Evolutionary conservation across 2,329 filamentous ascomycete genomes (phyloP), one percentile per base, ranked within the genome.

Genomic region (Teratosphaeria pseudoeucalypti): DNA sequence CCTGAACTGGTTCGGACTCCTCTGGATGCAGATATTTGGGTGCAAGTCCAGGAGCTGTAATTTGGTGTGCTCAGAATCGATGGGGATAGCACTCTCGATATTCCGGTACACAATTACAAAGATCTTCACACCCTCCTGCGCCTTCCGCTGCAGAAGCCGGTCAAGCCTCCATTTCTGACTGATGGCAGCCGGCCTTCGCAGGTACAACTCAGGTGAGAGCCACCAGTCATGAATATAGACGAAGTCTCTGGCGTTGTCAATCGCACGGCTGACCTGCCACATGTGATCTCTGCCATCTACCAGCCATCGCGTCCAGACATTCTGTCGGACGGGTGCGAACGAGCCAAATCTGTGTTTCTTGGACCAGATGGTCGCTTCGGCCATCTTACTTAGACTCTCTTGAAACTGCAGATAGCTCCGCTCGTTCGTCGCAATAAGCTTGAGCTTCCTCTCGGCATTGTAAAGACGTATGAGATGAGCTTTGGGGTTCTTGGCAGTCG

Each of bases 201-300:
- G 87, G 76, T 99, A 99, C 53, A 99, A 78, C 74, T 99, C 92
- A 0, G 94, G 94, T 67, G 90, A 96, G 49, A 99, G 77, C 94
- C 94, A 99, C 94, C 94, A 99, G 74, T 97, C 94, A 72, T 99
- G 94, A 63, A 99, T 97, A 74, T 97, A 97, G 67, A 99, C 92
- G 62, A 97, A 92, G 76, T 97, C 94, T 68, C 90, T 90, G 9
- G 94, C 94, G 85, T 96, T 96, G 71, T 90, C 94, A 68, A 99
- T 95, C 12, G 94, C 94, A 64, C 92, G 85, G 11, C 92, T 97
- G 7, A 97, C 91, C 72, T 96, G 95, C 94, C 94, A 99, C 92
- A 97, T 97, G 78, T 97, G 95, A 72, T 99, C 94, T 66, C 94
- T 85, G 16, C 90, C 94, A 74, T 99, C 94, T 0, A 99, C 92